Evolutionary conservation across 352 stramenopile genomes (phyloP).

Genomic region (Pythium sukuiense): DNA sequence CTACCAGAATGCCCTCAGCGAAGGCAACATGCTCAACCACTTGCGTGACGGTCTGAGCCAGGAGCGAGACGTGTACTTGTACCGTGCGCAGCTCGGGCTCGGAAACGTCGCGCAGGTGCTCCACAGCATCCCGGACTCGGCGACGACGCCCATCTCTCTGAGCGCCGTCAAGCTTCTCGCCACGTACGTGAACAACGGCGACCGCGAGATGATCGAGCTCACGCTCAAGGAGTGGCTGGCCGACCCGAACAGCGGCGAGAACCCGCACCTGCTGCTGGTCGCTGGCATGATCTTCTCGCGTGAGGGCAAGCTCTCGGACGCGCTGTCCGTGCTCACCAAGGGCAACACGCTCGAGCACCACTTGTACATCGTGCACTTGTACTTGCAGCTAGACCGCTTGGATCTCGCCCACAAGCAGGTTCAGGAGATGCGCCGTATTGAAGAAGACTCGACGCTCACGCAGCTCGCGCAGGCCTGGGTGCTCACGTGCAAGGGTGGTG

Average conservation of each 20-base stretch:
- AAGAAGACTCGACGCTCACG: slow-evolving; percentile 96
- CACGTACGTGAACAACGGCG: slow-evolving; percentile 74
- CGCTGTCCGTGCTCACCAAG: slow-evolving; percentile 90
- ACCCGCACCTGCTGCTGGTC: slow-evolving; percentile 91
- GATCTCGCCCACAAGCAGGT: slow-evolving; percentile 92
- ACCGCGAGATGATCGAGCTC: slow-evolving; percentile 87
- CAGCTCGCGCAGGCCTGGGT: slow-evolving; percentile 93
- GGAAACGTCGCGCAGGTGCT: slow-evolving; percentile 91
- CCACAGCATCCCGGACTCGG: slow-evolving; percentile 74
- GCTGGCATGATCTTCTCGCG: slow-evolving; percentile 93
- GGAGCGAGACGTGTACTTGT: slow-evolving; percentile 95
- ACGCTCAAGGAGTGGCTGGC: slow-evolving; percentile 91
- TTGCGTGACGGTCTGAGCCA: slow-evolving; percentile 83
- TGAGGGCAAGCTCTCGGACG: slow-evolving; percentile 92
- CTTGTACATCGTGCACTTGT: slow-evolving; percentile 81
- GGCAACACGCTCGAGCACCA: slow-evolving; percentile 94
- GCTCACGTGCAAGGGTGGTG: slow-evolving; percentile 76
- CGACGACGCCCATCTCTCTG: slow-evolving; percentile 65
- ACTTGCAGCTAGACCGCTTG: slow-evolving; percentile 93
- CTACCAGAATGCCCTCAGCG: slow-evolving; percentile 94
- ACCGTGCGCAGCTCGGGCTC: slow-evolving; percentile 89
- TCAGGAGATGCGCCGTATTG: slow-evolving; percentile 87
- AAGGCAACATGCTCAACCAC: slow-evolving; percentile 87
- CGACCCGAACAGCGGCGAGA: slow-evolving; percentile 77
- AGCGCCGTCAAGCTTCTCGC: slow-evolving; percentile 88